Evolutionary conservation across 371 early-diverging fungal species (phyloP), one percentile per base, ranked within the genome.

Genomic region (Circinella umbellata): DNA sequence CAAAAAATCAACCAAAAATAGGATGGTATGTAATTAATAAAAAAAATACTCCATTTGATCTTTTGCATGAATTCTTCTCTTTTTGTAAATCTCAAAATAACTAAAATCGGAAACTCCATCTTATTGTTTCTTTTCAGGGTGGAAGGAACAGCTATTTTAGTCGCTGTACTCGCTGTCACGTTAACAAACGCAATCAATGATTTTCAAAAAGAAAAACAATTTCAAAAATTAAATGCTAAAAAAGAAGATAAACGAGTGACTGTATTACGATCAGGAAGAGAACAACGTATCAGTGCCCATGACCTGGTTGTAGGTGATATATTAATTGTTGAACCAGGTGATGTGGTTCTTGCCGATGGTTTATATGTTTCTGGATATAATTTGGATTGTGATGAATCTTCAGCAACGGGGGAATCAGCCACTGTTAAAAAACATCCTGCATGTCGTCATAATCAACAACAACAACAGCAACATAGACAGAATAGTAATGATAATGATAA

Each of bases 161-260:
- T 89, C 11, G 96, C 96, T n/a, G 96, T 98, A 27, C 79, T 95
- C 4, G 91, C 96, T 15, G 97, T 98, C 13, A 88, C 96, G 47
- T 82, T 94, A 18, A 96, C 98, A 54, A 96, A 96, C 65, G 94
- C 96, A 27, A 92, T 95, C 76, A 99, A 98, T 74, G 98, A 99
- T 80, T 98, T 93, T 83, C 91, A 94, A 79, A 97, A 98, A 82
- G 98, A 98, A 78, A 81, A 80, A 64, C 96, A 97, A 82, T 98
- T 98, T 85, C 92, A 93, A 67, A 91, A 91, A 73, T 89, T 98
- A 48, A 94, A 92, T 73, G 93, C 93, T 54, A 96, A 95, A 77
- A 95, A 93, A 78, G 94, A 95, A 68, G 96, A 96, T 75, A 90
- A 95, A 64, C 76, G 72, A 0, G 94, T 95, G 69, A 95, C 93